Evolutionary conservation across 345 rosid species (phyloP).

Genomic region (Populus davidiana): DNA sequence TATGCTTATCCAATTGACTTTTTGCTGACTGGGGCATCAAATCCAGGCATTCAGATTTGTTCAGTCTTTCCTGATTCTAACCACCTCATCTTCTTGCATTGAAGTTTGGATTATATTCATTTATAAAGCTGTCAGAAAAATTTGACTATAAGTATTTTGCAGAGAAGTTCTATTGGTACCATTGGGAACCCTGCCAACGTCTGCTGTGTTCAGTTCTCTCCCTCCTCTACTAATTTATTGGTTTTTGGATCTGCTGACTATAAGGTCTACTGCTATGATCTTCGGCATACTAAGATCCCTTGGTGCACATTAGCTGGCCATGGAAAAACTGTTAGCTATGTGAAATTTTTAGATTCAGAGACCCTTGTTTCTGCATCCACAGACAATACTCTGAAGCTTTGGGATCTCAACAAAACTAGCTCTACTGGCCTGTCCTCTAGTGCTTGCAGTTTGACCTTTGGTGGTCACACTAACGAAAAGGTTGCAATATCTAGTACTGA

Average conservation of each 20-base stretch:
- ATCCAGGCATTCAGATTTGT: background rate
- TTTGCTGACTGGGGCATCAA: background rate
- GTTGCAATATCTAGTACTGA: background rate
- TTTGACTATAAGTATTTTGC: background rate
- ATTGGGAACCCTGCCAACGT: constrained; percentile 21
- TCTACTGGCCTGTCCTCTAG: constrained; percentile 5
- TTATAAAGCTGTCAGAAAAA: background rate
- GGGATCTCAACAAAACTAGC: constrained; percentile 16
- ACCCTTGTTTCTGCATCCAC: constrained; percentile 23
- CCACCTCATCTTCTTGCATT: background rate
- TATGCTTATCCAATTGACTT: background rate
- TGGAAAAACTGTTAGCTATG: constrained; percentile 21
- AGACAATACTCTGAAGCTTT: constrained; percentile 23
- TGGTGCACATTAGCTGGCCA: constrained; percentile 20
- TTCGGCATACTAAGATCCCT: constrained; percentile 13
- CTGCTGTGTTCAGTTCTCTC: constrained; percentile 24
- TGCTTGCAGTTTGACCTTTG: constrained; percentile 5
- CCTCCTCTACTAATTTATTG: constrained; percentile 3
- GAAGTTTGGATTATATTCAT: background rate
- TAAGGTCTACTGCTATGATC: constrained; percentile 23
- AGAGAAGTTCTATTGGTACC: constrained; percentile 13
- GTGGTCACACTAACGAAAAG: constrained; percentile 21
- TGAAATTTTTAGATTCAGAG: constrained; percentile 20
- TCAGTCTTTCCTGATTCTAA: background rate
- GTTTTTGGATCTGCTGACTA: constrained; percentile 20